Base-by-base conservation (phyloP, 1,139 yeast species). In the Candida sojae region DNA sequence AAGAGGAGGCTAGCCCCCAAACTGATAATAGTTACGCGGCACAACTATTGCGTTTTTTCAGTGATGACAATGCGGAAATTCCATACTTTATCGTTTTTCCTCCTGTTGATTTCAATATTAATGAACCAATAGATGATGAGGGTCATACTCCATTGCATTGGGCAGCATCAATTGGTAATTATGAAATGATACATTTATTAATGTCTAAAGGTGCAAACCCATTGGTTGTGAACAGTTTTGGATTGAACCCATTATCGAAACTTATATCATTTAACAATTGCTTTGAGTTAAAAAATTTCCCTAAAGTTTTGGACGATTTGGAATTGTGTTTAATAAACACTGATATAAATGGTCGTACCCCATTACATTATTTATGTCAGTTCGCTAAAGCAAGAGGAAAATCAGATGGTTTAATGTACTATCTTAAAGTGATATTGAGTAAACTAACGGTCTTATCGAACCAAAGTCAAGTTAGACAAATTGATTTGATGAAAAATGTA, bases 141-240 rank as follows among this genome's bases (percentile, higher is more conserved):
- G 97, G 97, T 0, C 97, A 93, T 59, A 88, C 97, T 0, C 91
- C 97, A 0, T 78, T 93, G 55, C 98, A 93, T 64, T 93, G 99
- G 99, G 97, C 98, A 0, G 83, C 96, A 9, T 91, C 98, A 0
- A 86, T 93, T 75, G 97, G 97, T 7, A 85, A 88, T 56, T 70
- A 83, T 47, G 81, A 81, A 39, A 78, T 92, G 63, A 82, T 91
- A 45, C 88, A 86, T 55, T 70, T 89, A 21, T 68, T 93, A 26
- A 65, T 91, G 21, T 70, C 81, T 43, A 80, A 84, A 54, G 91
- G 93, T 6, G 96, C 96, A 2, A 86, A 88, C 60, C 86, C 92
- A 5, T 68, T 86, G 39, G 84, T 83, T 10, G 84, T 87, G 21
- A 93, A 91, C 61, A 73, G 79, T 50, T 75, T 79, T 44, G 98